Evolutionary conservation across 495 filamentous ascomycete species (phyloP).

Genomic region (Penicillium canariense): DNA sequence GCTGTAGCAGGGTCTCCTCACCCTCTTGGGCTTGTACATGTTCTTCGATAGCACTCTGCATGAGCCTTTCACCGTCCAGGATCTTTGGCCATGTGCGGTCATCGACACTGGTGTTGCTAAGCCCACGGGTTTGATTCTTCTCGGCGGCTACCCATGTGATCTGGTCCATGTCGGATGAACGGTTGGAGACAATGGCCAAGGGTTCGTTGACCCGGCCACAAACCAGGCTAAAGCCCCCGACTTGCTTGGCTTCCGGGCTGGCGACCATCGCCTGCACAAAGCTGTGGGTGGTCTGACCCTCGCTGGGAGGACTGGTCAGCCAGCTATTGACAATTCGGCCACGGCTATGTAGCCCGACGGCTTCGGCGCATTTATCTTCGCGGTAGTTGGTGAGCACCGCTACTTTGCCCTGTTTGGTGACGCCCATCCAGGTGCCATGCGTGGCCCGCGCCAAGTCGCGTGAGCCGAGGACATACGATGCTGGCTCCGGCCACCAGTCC

Average conservation of each 20-base stretch:
- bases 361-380: slow-evolving; percentile 54
- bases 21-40: slow-evolving; percentile 46
- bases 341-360: slow-evolving; percentile 63
- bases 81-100: slow-evolving; percentile 85
- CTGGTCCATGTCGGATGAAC: slow-evolving; percentile 57
- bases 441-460: slow-evolving; percentile 64
- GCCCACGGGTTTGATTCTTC: slow-evolving; percentile 65
- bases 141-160: slow-evolving; percentile 65
- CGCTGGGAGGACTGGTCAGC: slow-evolving; percentile 50
- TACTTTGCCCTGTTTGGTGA: slow-evolving; percentile 79
- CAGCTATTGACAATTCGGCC: slow-evolving; percentile 87
- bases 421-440: slow-evolving; percentile 89
- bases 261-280: slow-evolving; percentile 70
- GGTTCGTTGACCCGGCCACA: slow-evolving; percentile 78
- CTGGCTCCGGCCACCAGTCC: slow-evolving; percentile 73
- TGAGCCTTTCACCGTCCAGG: slow-evolving; percentile 50
- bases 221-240: slow-evolving; percentile 91
- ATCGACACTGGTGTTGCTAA: slow-evolving; percentile 82
- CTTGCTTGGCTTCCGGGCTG: slow-evolving; percentile 47
- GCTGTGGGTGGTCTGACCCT: slow-evolving; percentile 45
- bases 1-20: slow-evolving; percentile 66
- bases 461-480: slow-evolving; percentile 61
- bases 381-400: slow-evolving; percentile 95
- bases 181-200: slow-evolving; percentile 85
- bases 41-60: slow-evolving; percentile 44